Base-by-base conservation (phyloP, 225 moss, liverwort and hornwort species). In the Straminergon stramineum region DNA sequence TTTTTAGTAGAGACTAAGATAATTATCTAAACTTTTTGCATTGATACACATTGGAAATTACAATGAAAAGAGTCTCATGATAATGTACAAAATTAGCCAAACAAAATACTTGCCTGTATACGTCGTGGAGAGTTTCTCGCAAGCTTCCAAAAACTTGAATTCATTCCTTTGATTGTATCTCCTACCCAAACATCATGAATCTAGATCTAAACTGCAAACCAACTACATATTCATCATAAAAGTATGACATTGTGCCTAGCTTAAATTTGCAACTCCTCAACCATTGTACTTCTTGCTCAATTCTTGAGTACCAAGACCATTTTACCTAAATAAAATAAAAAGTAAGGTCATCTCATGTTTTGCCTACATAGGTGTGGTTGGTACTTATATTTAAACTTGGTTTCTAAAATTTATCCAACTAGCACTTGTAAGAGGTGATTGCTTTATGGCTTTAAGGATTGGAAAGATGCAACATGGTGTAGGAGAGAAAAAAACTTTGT, bases 61-160 rank as follows among this genome's bases (percentile, higher is more conserved):
- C 18, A 37, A 68, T 5, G 4, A 24, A 51, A 62, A 53, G 11
- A 80, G 34, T 43, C 9, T 4, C 0, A 8, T 39, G 7, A 82
- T 52, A 15, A 48, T 67, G 8, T 63, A 10, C 20, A 60, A 70
- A 86, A 52, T 83, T 45, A 21, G 84, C 23, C 13, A 37, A 43
- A 35, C 23, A 39, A 17, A 48, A 51, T 2, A 73, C 88, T 82
- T 88, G 63, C 91, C 69, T 89, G 88, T 37, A 39, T 18, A 52
- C 2, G 79, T 6, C 9, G 70, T 70, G 75, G 56, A 87, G 90
- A 90, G 26, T 87, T 56, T 84, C 17, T 81, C 9, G 35, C 18
- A 86, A 86, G 35, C 41, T 91, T 93, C 53, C 61, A 45, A 88
- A 51, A 75, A 51, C 75, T 88, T 69, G 57, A 82, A 90, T 91